These are phyloP conservation scores for Aspergillus nomiae DNA, from an alignment of 2,329 filamentous ascomycete genomes.

Conservation along the genomic window DNA sequence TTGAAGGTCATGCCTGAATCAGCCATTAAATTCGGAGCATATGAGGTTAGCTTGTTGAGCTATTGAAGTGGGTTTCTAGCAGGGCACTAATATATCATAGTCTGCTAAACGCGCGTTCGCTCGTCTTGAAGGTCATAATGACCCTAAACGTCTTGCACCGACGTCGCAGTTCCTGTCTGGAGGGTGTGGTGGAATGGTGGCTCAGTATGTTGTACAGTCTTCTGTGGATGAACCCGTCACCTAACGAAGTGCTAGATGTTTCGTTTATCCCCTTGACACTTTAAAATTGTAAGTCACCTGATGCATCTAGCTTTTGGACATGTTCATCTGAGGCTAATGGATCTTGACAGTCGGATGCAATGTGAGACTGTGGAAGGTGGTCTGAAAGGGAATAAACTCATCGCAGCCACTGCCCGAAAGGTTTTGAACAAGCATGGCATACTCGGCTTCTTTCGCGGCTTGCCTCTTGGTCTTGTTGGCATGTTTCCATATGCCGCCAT, in stretches of 20 bases:
- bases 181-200: constrained; percentile 88
- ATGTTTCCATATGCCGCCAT: constrained; percentile 99
- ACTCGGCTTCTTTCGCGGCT: constrained; percentile 80
- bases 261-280: constrained; percentile 87
- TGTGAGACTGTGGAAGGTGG: constrained; percentile 90
- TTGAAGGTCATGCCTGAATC: constrained; percentile 99
- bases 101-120: constrained; percentile 87
- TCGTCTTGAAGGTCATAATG: constrained; percentile 81
- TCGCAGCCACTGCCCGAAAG: constrained; percentile 78
- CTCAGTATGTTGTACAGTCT: constrained; percentile 63
- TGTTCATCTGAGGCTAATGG: constrained; percentile 11
- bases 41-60: constrained; percentile 62
- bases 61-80: not conserved
- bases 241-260: constrained; percentile 60
- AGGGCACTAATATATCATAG: constrained; percentile 39
- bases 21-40: constrained; percentile 96
- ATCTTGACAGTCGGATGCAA: constrained; percentile 72
- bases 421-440: constrained; percentile 80
- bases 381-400: constrained; percentile 77
- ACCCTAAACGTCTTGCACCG: constrained; percentile 75
- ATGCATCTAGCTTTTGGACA: not conserved
- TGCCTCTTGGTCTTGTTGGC: constrained; percentile 90
- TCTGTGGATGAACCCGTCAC: constrained; percentile 4
- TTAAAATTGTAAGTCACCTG: constrained; percentile 56
- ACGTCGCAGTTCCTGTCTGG: constrained; percentile 89